Base-by-base conservation (phyloP, 164 flowering plant species). In the Vitis amurensis region DNA sequence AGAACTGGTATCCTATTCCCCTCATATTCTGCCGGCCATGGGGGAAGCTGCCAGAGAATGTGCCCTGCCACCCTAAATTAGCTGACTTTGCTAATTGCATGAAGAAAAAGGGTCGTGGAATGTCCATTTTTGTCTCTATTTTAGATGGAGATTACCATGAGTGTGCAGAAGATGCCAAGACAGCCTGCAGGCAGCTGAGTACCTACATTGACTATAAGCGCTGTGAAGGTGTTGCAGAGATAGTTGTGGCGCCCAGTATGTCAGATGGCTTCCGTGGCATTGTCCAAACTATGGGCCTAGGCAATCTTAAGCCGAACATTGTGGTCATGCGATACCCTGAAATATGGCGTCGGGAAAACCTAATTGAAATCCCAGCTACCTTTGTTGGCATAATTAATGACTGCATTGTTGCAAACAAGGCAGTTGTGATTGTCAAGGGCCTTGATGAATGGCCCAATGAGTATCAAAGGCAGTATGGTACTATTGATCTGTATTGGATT, bases 1-100 rank as follows among this genome's bases (percentile, higher is more conserved):
- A 96, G 83, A 96, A 96, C 73, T 96, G 99, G 99, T 96, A 96
- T 60, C 99, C 99, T 1, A 96, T 96, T 44, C 99, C 99, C 10
- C 87, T 96, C 55, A 77, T 96, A 65, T 93, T 93, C 84, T 96
- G 99, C 80, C 87, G 98, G 48, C 99, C 99, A 4, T 96, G 99
- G 99, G 99, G 99, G 2, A 92, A 88, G 82, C 89, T 96, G 23
- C 99, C 99, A 9, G 99, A 96, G 74, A 93, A 96, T 72, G 99
- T 96, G 3, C 99, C 99, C 0, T 96, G 99, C 77, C 99, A 96
- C 76, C 99, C 99, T 1, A 96, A 96, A 74, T 97, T 96, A 37
- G 97, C 97, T 1, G 99, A 96, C 75, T 96, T 96, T 77, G 99
- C 99, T 30, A 96, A 96, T 76, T 96, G 90, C 84, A 87, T 96